Base-by-base conservation (phyloP, 352 stramenopile species). In the Phytophthora rubi region DNA sequence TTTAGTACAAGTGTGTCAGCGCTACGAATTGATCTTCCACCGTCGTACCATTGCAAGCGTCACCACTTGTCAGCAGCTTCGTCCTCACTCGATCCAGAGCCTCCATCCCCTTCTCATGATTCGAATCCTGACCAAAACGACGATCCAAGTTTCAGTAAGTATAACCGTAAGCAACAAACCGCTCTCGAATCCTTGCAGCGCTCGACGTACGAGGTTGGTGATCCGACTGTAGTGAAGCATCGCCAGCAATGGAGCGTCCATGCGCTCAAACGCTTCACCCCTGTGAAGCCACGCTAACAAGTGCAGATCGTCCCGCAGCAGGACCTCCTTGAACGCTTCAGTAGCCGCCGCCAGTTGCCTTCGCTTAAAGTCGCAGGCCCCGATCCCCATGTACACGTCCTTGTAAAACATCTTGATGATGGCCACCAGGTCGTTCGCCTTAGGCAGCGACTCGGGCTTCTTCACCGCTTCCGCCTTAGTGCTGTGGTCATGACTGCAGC, bases 181-280 rank as follows among this genome's bases (percentile, higher is more conserved):
- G 3, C 16, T 28, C 32, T 32, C 42, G 2, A 55, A 47, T 6
- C 30, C 45, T 30, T 8, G 23, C 15, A 26, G 30, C 0, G 0
- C 18, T 56, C 10, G 13, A 67, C 71, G 33, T 62, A 91, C 85
- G 68, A 85, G 53, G 16, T 48, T 73, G 1, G 70, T 76, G 12
- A 89, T 80, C 23, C 83, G 77, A 39, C 76, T 90, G 61, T 78
- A 93, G 45, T 93, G 86, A n/a, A 93, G 54, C 81, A 89, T 84
- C 1, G 86, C 86, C 15, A 93, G 68, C 32, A 93, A 53, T 13
- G 81, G 69, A n/a, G 80, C 76, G 13, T 70, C 70, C 77, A 93
- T 87, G 0, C 39, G 39, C 55, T 91, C 83, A 64, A 93, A 93
- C 7, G 76, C 66, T 65, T 70, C 37, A 0, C 86, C 86, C 62